Evolutionary conservation across 2,329 filamentous ascomycete species (phyloP).

Genomic region (Verticillium albo-atrum): DNA sequence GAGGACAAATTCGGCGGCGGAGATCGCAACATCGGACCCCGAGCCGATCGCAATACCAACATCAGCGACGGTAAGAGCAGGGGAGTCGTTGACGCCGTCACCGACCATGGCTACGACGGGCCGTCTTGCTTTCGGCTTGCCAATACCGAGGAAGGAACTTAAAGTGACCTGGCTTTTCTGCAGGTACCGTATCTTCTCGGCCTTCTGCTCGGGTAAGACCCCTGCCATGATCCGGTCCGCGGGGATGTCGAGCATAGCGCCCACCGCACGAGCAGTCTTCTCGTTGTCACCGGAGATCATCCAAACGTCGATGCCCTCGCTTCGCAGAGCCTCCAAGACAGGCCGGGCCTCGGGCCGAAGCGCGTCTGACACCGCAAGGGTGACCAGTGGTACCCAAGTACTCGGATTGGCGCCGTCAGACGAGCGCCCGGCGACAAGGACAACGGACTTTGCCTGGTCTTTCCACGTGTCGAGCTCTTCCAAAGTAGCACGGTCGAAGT

Average conservation of each 20-base stretch:
- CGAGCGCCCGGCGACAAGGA: conserved; percentile 45
- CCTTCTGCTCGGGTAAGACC: conserved; percentile 80
- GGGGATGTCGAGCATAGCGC: conserved; percentile 70
- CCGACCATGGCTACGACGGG: conserved; percentile 76
- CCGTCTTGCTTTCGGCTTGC: conserved; percentile 26
- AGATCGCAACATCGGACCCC: conserved; percentile 80
- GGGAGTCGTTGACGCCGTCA: conserved; percentile 86
- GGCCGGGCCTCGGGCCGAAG: conserved; percentile 67
- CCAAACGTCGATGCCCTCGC: conserved; percentile 69
- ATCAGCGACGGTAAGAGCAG: conserved; percentile 76
- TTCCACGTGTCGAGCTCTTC: conserved; percentile 54
- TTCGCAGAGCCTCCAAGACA: conserved; percentile 61
- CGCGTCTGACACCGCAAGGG: conserved; percentile 76
- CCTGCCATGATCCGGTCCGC: conserved; percentile 74
- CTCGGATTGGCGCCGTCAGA: conserved; percentile 1
- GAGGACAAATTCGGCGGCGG: conserved; percentile 76
- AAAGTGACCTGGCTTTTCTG: conserved; percentile 42
- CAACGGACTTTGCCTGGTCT: conserved; percentile 58
- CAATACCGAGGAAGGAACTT: conserved; percentile 24
- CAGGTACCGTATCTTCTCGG: conserved; percentile 62
- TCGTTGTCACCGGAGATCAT: conserved; percentile 91
- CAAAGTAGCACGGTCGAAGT: conserved; percentile 28
- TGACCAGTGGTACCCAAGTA: conserved; percentile 52
- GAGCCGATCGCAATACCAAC: conserved; percentile 80
- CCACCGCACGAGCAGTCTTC: conserved; percentile 80